Evolutionary conservation across 2,329 filamentous ascomycete species (phyloP).

Genomic region (Fusarium floridanum): DNA sequence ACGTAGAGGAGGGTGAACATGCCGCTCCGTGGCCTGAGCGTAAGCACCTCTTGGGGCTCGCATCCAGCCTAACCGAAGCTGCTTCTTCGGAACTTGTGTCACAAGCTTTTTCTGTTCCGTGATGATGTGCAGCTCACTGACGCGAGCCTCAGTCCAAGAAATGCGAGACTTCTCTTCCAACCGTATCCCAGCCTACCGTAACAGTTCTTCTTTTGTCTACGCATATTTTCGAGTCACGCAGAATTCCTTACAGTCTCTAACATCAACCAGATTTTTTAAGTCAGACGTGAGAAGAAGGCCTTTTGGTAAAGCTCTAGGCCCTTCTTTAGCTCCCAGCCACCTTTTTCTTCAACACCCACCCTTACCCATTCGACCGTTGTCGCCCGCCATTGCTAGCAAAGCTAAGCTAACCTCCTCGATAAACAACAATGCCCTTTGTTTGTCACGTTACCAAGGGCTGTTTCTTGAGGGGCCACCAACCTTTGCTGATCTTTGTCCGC

Average conservation of each 20-base stretch:
- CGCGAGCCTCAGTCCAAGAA: background rate
- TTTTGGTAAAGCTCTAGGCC: background rate
- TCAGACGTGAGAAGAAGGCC: background rate
- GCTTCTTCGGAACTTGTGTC: constrained; percentile 8
- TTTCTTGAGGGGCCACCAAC: background rate
- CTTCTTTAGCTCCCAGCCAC: constrained; percentile 8
- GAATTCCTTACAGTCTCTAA: constrained; percentile 4
- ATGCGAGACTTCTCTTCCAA: background rate
- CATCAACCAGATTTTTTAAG: background rate
- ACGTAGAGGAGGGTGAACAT: constrained; percentile 17
- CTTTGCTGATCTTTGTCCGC: background rate
- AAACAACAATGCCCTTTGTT: constrained; percentile 7
- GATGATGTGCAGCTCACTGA: constrained; percentile 6
- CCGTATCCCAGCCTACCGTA: background rate
- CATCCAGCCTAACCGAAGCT: constrained; percentile 9
- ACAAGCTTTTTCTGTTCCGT: background rate
- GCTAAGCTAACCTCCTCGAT: background rate
- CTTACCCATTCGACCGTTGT: background rate
- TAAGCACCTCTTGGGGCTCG: constrained; percentile 1
- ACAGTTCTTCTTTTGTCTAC: background rate
- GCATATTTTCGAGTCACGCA: background rate
- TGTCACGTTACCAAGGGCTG: constrained; percentile 2
- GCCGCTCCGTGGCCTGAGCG: constrained; percentile 27
- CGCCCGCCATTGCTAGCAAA: background rate
- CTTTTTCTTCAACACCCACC: background rate